These are phyloP conservation scores for Geotrichum carabidarum DNA, from an alignment of 1,139 yeast species.

Conservation along the genomic window DNA sequence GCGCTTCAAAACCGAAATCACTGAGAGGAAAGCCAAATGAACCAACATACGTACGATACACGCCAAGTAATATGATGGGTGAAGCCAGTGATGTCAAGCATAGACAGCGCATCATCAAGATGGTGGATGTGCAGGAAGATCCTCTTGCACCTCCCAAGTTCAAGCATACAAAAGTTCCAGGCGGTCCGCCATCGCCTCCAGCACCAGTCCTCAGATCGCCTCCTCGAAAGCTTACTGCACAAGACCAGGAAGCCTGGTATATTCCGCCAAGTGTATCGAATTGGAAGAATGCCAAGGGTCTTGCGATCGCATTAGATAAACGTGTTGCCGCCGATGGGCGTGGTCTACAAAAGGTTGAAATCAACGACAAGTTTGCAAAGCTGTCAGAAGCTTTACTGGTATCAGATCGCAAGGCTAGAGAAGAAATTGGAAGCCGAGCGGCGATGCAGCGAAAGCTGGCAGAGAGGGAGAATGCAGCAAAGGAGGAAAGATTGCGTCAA, in stretches of 20 bases:
- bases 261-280: slow-evolving; percentile 91
- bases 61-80: slow-evolving; percentile 43
- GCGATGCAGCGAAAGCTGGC: slow-evolving; percentile 52
- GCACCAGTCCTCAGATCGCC: slow-evolving; percentile 49
- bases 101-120: slow-evolving; percentile 46
- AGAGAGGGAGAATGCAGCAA: slow-evolving; percentile 51
- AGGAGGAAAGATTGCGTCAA: slow-evolving; percentile 54
- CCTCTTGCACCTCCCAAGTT: slow-evolving; percentile 84
- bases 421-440: slow-evolving; percentile 59
- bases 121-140: slow-evolving; percentile 62
- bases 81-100: slow-evolving; percentile 26
- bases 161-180: slow-evolving; percentile 69
- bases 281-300: slow-evolving; percentile 95
- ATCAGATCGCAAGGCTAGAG: slow-evolving; percentile 72
- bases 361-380: slow-evolving; percentile 59
- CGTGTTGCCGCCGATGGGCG: slow-evolving; percentile 60
- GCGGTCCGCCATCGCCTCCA: slow-evolving; percentile 65
- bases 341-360: slow-evolving; percentile 36
- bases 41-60: slow-evolving; percentile 46
- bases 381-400: slow-evolving; percentile 66
- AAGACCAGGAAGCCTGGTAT: slow-evolving; percentile 76
- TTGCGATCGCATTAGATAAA: slow-evolving; percentile 74
- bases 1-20: slow-evolving; percentile 33
- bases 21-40: slow-evolving; percentile 26
- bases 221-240: slow-evolving; percentile 56